Base-by-base conservation (phyloP, 495 filamentous ascomycete species). In the Podospora pseudopauciseta region DNA sequence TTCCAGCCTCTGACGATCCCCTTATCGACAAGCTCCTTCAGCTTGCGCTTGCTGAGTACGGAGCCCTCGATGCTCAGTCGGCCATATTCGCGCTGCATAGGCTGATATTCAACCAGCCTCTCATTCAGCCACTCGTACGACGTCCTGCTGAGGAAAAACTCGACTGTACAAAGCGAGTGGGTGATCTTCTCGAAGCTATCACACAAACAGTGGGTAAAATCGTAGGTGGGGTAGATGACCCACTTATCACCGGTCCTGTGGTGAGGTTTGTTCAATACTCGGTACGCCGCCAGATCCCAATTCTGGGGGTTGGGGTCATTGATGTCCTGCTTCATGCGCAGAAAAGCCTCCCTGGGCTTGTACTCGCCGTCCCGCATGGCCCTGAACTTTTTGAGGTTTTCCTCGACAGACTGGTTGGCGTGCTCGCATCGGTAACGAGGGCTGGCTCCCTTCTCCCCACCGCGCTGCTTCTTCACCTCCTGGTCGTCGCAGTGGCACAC, bases 291-390 rank as follows among this genome's bases (percentile, higher is more conserved):
- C 64, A 94, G 75, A 75, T 91, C 89, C 89, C 89, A 91, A 86
- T 90, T 79, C 78, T 91, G 89, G 2, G 89, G 88, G 74, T 91
- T 91, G 18, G 84, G 84, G 68, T 82, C 76, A 64, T 72, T 77
- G 68, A 82, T 82, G 34, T 90, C 85, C 81, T 91, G 93, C 79
- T 96, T 96, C 94, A 98, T 97, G 65, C 95, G 89, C 59, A 99
- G 80, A 70, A 92, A 92, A 3, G 93, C 95, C 73, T 92, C 91
- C 71, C 89, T 87, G 2, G 95, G 91, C 75, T 90, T 89, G 78
- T 97, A 98, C 76, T 92, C 89, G 26, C 95, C 96, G 76, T 94
- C 92, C 23, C 88, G 82, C 95, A 99, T 98, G 27, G 86, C 92
- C 61, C 92, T 84, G 78, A 99, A 97, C 71, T 97, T 89, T 5